These are phyloP conservation scores for Scutellaria galericulata DNA, from an alignment of 257 asterid genomes.

Conservation along the genomic window DNA sequence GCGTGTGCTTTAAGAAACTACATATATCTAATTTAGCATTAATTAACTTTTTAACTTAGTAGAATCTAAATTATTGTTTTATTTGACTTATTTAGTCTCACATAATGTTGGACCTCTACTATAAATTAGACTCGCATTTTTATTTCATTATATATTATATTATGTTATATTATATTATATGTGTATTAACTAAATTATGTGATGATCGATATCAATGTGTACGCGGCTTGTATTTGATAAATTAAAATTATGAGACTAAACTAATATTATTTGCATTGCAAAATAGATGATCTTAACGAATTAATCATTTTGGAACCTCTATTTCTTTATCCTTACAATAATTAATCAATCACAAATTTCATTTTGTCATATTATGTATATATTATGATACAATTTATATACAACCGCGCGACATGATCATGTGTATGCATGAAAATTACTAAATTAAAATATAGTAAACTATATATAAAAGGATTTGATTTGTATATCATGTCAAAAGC, in stretches of 20 bases:
- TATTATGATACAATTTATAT: neutral
- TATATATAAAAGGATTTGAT: neutral
- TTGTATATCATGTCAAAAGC: neutral
- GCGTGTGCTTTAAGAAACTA: slow-evolving; percentile 33
- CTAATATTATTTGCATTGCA: too few relatives aligned
- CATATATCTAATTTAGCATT: neutral
- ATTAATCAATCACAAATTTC: neutral
- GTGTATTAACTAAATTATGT: neutral
- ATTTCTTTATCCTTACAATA: neutral
- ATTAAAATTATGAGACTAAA: too few relatives aligned
- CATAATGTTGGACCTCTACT: neutral
- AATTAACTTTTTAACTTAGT: neutral
- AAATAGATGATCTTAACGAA: neutral
- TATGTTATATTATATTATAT: neutral
- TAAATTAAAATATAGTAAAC: neutral
- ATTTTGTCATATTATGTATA: neutral
- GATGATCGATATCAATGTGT: too few relatives aligned
- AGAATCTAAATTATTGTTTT: neutral
- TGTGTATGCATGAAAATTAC: neutral
- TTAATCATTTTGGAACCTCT: neutral
- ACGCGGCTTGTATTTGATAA: too few relatives aligned
- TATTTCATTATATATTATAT: neutral
- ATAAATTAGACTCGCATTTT: neutral
- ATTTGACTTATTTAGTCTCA: neutral
- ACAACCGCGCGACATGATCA: neutral